These are phyloP conservation scores for Leccinum fibrillosum DNA, from an alignment of 768 basidiomycete species.

Conservation along the genomic window DNA sequence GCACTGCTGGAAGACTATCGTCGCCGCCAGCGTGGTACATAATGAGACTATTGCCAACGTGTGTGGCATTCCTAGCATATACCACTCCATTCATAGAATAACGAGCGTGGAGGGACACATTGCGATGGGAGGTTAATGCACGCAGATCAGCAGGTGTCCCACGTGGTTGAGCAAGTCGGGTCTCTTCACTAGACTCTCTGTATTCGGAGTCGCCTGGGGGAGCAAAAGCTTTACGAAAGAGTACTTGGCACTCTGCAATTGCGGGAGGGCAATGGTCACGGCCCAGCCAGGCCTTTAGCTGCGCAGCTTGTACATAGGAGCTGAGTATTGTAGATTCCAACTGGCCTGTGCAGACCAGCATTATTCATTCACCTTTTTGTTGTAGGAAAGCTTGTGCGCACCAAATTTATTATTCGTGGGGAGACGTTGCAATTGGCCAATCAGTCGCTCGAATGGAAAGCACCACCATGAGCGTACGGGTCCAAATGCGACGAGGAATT, in stretches of 20 bases:
- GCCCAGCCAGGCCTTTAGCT: neutral
- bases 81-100: neutral
- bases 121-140: neutral
- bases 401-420: neutral
- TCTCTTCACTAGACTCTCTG: neutral
- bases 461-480: neutral
- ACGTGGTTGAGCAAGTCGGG: too few species aligned
- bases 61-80: neutral
- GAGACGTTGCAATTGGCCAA: neutral
- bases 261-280: neutral
- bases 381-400: neutral
- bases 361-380: neutral
- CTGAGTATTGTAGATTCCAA: neutral
- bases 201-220: neutral
- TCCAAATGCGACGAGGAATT: neutral
- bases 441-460: neutral
- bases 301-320: neutral
- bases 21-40: neutral
- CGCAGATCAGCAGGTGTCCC: neutral
- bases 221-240: constrained; percentile 9
- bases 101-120: neutral
- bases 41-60: neutral
- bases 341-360: neutral
- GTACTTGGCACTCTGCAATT: neutral
- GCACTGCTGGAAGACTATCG: neutral